Evolutionary conservation across 2,329 filamentous ascomycete species (phyloP).

Genomic region (Stylonectria norvegica): DNA sequence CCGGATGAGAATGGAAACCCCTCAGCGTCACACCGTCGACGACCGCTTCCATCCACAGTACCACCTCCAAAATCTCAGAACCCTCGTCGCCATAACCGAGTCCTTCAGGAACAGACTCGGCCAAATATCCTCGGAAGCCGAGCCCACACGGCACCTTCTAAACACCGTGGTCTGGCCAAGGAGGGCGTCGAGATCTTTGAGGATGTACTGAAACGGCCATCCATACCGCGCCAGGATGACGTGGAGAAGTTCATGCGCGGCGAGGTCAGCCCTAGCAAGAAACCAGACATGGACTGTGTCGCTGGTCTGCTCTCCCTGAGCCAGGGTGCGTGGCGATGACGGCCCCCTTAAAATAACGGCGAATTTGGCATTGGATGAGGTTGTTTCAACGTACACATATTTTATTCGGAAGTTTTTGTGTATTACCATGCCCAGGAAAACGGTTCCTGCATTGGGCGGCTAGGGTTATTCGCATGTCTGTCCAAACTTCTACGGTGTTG

Average conservation of each 20-base stretch:
- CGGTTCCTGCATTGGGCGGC: too few relatives aligned
- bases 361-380: too few relatives aligned
- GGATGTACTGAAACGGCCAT: constrained; percentile 37
- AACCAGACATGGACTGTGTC: constrained; percentile 81
- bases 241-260: constrained; percentile 71
- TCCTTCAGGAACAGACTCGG: constrained; percentile 38
- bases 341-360: too few relatives aligned
- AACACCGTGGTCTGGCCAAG: constrained; percentile 30
- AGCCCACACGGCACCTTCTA: constrained; percentile 40
- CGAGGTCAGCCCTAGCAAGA: constrained; percentile 65
- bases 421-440: too few relatives aligned
- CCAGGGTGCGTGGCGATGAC: constrained; percentile 94
- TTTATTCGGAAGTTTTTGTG: too few relatives aligned
- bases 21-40: constrained; percentile 29
- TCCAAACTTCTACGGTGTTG: too few relatives aligned
- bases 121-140: constrained; percentile 33
- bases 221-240: constrained; percentile 48
- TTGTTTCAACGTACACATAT: too few relatives aligned
- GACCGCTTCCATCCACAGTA: constrained; percentile 34
- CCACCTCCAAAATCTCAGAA: constrained; percentile 25
- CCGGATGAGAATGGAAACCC: constrained; percentile 48
- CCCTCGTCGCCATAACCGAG: constrained; percentile 40
- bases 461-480: too few relatives aligned
- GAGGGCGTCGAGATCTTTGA: constrained; percentile 51
- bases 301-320: constrained; percentile 85